Conservation (phyloP, 2,329 filamentous ascomycete genomes). For the Epichloe baconii region DNA sequence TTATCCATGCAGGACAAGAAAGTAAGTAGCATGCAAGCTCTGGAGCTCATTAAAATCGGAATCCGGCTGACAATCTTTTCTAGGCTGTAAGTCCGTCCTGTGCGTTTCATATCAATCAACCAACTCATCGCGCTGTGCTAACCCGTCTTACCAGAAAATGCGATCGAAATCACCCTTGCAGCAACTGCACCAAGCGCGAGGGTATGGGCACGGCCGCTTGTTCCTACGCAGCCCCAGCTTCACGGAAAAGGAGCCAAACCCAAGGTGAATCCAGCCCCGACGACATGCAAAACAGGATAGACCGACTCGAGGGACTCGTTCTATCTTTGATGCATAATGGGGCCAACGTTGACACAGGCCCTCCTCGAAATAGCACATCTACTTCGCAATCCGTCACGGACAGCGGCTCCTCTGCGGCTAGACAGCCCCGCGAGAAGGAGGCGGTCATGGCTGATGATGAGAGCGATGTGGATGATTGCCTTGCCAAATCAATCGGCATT, state of each 20-base stretch:
- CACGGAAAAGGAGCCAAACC: constrained; percentile 61
- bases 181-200: constrained; percentile 88
- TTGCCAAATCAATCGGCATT: constrained; percentile 63
- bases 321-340: constrained; percentile 89
- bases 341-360: constrained; percentile 32
- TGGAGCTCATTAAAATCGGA: too few relatives aligned
- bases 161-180: constrained; percentile 80
- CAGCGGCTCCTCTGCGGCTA: constrained; percentile 28
- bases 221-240: constrained; percentile 62
- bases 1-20: constrained; percentile 79
- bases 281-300: constrained; percentile 98
- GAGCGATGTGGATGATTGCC: constrained; percentile 55
- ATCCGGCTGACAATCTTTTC: constrained; percentile 8
- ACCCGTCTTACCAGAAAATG: constrained; percentile 59
- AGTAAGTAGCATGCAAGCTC: constrained; percentile 37
- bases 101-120: background rate
- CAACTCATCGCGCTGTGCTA: background rate
- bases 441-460: constrained; percentile 40
- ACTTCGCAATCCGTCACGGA: constrained; percentile 26
- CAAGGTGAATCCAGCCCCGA: constrained; percentile 55
- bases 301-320: constrained; percentile 83
- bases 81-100: constrained; percentile 23
- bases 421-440: constrained; percentile 44
- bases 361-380: constrained; percentile 19
- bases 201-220: constrained; percentile 69